phyloP scores from a whole-genome alignment of 495 filamentous ascomycete genomes.

The Daldinia concentrica region DNA sequence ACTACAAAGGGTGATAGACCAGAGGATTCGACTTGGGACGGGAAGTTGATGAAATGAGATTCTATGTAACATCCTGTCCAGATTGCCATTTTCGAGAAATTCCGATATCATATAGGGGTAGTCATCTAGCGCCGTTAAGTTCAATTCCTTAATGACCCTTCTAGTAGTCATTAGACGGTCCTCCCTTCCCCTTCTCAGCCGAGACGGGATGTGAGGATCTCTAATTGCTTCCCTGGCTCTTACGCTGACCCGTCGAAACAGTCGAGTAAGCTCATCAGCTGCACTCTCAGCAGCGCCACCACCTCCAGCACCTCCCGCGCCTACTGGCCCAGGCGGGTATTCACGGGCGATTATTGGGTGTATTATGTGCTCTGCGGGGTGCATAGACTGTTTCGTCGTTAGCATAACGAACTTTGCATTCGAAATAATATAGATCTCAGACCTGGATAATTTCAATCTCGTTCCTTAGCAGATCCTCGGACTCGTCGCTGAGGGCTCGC shows the following conservation, averaged over 20 bases:
- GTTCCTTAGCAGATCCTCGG: background rate
- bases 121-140: background rate
- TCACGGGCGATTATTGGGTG: background rate
- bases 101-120: constrained; percentile 15
- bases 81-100: constrained; percentile 17
- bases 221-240: background rate
- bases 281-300: background rate
- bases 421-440: background rate
- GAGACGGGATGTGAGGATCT: background rate
- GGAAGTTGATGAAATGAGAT: background rate
- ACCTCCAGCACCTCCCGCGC: background rate
- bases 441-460: constrained; percentile 2
- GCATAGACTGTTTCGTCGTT: background rate
- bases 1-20: constrained; percentile 23
- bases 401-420: background rate
- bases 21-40: constrained; percentile 16
- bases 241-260: background rate
- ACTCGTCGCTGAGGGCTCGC: background rate
- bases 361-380: constrained; percentile 1
- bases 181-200: background rate
- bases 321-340: background rate
- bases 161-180: background rate
- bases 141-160: background rate
- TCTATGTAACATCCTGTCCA: constrained; percentile 7
- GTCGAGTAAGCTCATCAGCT: background rate